These are phyloP conservation scores for Yamadazyma dushanensis DNA, from an alignment of 1,139 yeast species.

Conservation along the genomic window DNA sequence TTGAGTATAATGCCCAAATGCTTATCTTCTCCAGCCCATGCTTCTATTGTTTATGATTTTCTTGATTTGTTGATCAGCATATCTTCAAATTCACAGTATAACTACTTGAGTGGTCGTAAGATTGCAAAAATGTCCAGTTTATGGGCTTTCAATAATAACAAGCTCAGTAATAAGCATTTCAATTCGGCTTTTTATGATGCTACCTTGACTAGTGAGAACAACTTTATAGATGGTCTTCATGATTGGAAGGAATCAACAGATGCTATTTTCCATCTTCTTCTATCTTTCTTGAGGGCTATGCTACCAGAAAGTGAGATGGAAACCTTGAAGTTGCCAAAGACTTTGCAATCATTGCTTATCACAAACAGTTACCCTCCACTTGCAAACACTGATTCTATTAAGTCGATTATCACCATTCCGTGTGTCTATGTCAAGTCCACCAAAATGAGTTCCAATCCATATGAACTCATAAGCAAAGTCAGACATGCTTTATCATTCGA, in stretches of 20 bases:
- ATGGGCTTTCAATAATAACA: conserved; percentile 70
- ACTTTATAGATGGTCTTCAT: conserved; percentile 70
- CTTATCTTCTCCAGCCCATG: conserved; percentile 81
- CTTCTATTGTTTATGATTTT: conserved; percentile 84
- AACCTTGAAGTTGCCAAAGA: conserved; percentile 59
- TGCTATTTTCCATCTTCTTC: conserved; percentile 78
- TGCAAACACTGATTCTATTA: conserved; percentile 36
- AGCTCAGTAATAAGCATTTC: conserved; percentile 13
- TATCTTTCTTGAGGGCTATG: conserved; percentile 80
- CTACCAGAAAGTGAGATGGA: conserved; percentile 63
- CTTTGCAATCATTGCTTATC: conserved; percentile 61
- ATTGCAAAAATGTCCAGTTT: conserved; percentile 79
- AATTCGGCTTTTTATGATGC: conserved; percentile 44
- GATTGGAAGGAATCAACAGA: conserved; percentile 82
- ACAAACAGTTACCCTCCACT: conserved; percentile 66
- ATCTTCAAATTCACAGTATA: conserved; percentile 78
- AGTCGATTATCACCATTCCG: conserved; percentile 45
- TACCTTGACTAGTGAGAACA: conserved; percentile 34
- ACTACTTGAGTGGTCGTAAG: conserved; percentile 77
- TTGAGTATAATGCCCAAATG: conserved; percentile 81
- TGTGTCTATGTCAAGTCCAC: conserved; percentile 70
- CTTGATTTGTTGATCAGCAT: conserved; percentile 78
- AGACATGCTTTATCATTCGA: conserved; percentile 69
- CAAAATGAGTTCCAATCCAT: conserved; percentile 51
- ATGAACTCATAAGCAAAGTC: conserved; percentile 51